Percentiles rank a stretch among this genome's conserved stretches.
Conservation (phyloP, 306 rosid species). For the Vachellia collinsii region DNA sequence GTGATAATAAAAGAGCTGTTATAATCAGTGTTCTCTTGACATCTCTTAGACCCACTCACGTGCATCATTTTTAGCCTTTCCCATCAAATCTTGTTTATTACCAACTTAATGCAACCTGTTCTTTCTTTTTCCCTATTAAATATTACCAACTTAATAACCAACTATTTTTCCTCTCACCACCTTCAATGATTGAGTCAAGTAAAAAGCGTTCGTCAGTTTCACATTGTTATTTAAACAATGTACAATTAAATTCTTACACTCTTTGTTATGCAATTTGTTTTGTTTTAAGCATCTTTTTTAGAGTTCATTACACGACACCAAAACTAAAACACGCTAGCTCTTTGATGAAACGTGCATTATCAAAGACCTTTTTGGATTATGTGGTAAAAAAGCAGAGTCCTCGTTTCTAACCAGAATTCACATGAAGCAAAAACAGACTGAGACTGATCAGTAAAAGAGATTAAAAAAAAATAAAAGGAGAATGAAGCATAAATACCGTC, state of each 20-base stretch:
- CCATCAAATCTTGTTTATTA: slow-evolving; percentile 46
- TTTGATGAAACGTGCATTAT: slow-evolving; percentile 15
- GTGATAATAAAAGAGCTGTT: slow-evolving; percentile 81
- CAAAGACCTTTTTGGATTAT: slow-evolving; percentile 36
- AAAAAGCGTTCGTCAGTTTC: background rate
- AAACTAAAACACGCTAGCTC: background rate
- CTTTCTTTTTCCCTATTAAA: background rate
- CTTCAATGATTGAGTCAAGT: background rate
- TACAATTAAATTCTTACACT: background rate
- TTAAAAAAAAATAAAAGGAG: slow-evolving; percentile 14
- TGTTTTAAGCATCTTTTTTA: background rate
- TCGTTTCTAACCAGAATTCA: slow-evolving; percentile 57
- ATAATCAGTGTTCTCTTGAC: slow-evolving; percentile 84
- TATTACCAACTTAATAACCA: slow-evolving; percentile 21
- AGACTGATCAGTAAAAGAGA: slow-evolving; percentile 37
- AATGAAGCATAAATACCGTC: slow-evolving; percentile 46
- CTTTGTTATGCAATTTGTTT: background rate
- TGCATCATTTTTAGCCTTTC: slow-evolving; percentile 60
- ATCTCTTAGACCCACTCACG: slow-evolving; percentile 91
- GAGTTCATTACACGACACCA: background rate
- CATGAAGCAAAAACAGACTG: slow-evolving; percentile 45
- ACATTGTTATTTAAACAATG: background rate
- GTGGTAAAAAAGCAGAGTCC: slow-evolving; percentile 48
- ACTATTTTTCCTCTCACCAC: background rate
- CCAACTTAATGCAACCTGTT: slow-evolving; percentile 6